Evolutionary conservation across 2,329 filamentous ascomycete genomes (phyloP).

Genomic region (Berkeleyomyces rouxiae): DNA sequence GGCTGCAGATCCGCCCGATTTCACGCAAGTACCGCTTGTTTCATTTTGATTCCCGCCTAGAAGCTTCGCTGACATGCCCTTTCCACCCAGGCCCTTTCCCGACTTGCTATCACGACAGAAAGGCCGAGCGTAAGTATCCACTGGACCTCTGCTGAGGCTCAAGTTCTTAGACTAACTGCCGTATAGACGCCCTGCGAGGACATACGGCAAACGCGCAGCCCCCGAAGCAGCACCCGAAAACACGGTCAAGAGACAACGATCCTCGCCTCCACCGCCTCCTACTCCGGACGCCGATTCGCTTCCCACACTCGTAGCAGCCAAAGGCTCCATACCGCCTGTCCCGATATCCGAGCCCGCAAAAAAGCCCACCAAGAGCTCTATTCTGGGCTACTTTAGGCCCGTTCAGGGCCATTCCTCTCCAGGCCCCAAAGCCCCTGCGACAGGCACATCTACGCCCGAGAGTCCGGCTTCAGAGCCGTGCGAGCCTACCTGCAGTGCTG

Average conservation of each 20-base stretch:
- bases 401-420: conserved; percentile 13
- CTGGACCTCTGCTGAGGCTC: background rate
- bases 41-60: background rate
- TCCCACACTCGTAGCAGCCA: background rate
- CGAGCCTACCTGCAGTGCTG: background rate
- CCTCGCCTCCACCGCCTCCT: conserved; percentile 1
- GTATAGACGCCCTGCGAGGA: conserved; percentile 19
- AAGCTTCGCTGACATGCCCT: background rate
- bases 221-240: conserved; percentile 18
- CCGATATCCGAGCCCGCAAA: background rate
- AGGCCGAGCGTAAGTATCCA: conserved; percentile 6
- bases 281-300: conserved; percentile 2
- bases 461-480: background rate
- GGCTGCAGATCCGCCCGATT: background rate
- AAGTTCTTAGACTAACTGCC: background rate
- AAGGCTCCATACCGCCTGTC: background rate
- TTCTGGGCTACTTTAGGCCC: conserved; percentile 27
- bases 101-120: conserved; percentile 7
- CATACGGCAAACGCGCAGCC: conserved; percentile 24
- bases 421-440: background rate
- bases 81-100: conserved; percentile 1
- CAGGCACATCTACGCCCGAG: background rate
- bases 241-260: conserved; percentile 18
- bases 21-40: background rate
- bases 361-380: conserved; percentile 20